Evolutionary conservation across 2,329 filamentous ascomycete species (phyloP), one percentile per base, ranked within the genome.

Genomic region (Fusarium sp.): DNA sequence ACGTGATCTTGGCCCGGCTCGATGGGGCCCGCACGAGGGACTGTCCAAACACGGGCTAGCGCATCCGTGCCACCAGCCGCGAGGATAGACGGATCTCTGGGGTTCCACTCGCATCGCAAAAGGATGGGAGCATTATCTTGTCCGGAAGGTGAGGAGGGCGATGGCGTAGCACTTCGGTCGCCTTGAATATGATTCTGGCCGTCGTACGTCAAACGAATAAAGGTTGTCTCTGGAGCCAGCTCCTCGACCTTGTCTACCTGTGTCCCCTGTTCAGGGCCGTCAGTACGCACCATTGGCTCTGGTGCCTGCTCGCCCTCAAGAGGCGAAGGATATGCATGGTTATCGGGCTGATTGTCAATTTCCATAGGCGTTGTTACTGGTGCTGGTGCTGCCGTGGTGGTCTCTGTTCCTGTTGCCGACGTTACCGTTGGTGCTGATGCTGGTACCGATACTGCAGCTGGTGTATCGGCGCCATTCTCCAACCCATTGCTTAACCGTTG

Each of bases 31-130:
- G 83, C 83, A 85, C 86, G 86, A 79, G 87, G 86, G 74, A 91
- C 80, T 69, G 87, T 90, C 89, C 89, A 91, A 82, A 91, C 85
- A 72, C 89, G 89, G 84, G 89, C 89, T 88, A 91, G 88, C 82
- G 89, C 88, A 84, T 91, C 89, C 80, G 88, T 91, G 77, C 89
- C 89, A 83, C 88, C 89, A 85, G 88, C 89, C 81, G 89, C 89
- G 85, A 91, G 85, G 81, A 90, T 83, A 66, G 86, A 88, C 80
- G 89, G 87, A 83, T 91, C 86, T 81, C 80, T 85, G 74, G 89
- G 89, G 84, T 88, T 90, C 88, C 89, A 91, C 85, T 90, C 88
- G 86, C 89, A 91, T 81, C 90, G 88, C 83, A 91, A 85, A 80
- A 91, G 82, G 76, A 90, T 85, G 78, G 89, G 88, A 81, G 84